Evolutionary conservation across 2,329 filamentous ascomycete species (phyloP).

Genomic region (Penicillium sp.): DNA sequence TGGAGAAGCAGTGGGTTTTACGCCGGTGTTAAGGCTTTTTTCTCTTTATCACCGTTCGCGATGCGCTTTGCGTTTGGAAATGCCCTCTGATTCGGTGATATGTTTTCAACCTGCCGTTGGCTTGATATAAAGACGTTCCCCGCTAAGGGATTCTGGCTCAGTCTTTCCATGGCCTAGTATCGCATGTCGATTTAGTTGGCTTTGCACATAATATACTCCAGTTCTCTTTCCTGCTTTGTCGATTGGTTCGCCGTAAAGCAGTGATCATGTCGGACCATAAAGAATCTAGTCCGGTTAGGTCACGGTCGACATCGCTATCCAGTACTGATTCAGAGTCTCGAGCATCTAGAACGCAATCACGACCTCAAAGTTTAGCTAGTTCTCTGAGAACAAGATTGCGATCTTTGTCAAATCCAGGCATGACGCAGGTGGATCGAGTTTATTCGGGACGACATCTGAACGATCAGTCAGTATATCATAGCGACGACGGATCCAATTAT

Average conservation of each 20-base stretch:
- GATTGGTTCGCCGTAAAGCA: neutral
- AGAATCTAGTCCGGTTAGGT: slow-evolving; percentile 6
- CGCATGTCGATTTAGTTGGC: neutral
- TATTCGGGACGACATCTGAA: slow-evolving; percentile 36
- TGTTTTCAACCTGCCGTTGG: neutral
- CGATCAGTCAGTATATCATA: slow-evolving; percentile 35
- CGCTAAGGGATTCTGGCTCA: neutral
- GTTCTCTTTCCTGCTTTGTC: neutral
- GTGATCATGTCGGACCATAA: slow-evolving; percentile 14
- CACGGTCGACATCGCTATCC: slow-evolving; percentile 19
- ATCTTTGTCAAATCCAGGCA: slow-evolving; percentile 18
- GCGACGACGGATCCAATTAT: slow-evolving; percentile 18
- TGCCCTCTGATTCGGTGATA: neutral
- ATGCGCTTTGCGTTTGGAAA: neutral
- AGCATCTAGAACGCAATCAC: slow-evolving; percentile 6
- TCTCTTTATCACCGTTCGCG: slow-evolving; percentile 3
- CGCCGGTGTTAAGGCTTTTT: neutral
- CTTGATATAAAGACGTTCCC: slow-evolving; percentile 1
- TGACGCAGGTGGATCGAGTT: slow-evolving; percentile 23
- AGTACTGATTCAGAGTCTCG: slow-evolving; percentile 14
- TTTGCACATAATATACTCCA: neutral
- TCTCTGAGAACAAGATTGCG: slow-evolving; percentile 10
- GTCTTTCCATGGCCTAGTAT: neutral
- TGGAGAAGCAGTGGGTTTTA: neutral
- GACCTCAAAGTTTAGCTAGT: slow-evolving; percentile 3